phyloP scores from a whole-genome alignment of 140 eudicot genomes.

The Erigeron philadelphicus region DNA sequence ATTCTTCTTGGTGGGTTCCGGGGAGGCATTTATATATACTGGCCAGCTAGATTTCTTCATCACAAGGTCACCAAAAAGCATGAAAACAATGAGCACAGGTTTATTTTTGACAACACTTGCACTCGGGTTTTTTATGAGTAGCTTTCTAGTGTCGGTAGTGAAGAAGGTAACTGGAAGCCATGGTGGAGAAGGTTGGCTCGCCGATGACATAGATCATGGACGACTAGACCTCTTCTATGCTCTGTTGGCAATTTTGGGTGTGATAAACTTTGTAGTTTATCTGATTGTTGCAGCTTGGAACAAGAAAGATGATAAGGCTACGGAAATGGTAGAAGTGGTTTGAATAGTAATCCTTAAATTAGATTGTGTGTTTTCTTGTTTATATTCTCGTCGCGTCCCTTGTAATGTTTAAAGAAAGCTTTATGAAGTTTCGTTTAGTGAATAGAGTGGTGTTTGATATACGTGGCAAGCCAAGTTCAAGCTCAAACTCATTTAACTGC shows the following conservation, averaged over 20 bases:
- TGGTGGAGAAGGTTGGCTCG: constrained; percentile 66
- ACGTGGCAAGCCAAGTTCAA: neutral
- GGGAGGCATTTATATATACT: constrained; percentile 84
- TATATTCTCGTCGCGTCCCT: constrained; percentile 19
- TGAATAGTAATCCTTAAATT: neutral
- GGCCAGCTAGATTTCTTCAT: constrained; percentile 94
- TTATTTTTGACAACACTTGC: constrained; percentile 76
- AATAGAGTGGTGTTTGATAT: neutral
- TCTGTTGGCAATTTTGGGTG: constrained; percentile 49
- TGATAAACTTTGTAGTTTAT: constrained; percentile 48
- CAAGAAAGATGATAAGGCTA: constrained; percentile 38
- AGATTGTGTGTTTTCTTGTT: constrained; percentile 29
- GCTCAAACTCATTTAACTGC: neutral
- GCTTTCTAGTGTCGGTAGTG: constrained; percentile 64
- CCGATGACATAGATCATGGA: constrained; percentile 59
- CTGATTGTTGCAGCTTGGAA: constrained; percentile 59
- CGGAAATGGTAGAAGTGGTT: constrained; percentile 27
- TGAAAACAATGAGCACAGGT: constrained; percentile 96
- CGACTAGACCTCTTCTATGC: constrained; percentile 59
- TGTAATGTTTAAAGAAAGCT: constrained; percentile 2
- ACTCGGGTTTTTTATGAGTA: constrained; percentile 77
- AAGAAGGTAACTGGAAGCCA: constrained; percentile 52
- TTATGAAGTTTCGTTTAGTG: neutral
- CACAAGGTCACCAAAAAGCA: constrained; percentile 83
- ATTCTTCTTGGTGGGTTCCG: constrained; percentile 74